These are phyloP conservation scores for Acorus calamus DNA, from an alignment of 106 monocot genomes.

Conservation along the genomic window DNA sequence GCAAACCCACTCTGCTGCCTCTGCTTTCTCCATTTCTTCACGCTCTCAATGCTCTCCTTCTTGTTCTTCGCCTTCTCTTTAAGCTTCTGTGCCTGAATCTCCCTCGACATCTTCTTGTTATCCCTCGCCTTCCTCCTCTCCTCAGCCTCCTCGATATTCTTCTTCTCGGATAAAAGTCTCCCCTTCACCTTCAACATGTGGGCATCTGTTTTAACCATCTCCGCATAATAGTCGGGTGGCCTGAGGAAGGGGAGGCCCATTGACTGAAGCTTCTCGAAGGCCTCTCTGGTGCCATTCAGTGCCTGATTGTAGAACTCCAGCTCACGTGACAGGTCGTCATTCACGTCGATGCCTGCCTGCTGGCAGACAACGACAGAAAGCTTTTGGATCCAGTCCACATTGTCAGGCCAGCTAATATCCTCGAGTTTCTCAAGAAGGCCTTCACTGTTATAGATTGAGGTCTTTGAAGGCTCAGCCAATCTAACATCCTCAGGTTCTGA, in stretches of 20 bases:
- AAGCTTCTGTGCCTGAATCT: conserved; percentile 69
- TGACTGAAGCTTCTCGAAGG: conserved; percentile 53
- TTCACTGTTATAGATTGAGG: conserved; percentile 66
- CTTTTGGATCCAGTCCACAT: conserved; percentile 72
- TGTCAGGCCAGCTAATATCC: conserved; percentile 72
- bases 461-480: conserved; percentile 48
- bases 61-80: conserved; percentile 70
- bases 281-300: conserved; percentile 52
- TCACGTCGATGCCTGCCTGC: conserved; percentile 49
- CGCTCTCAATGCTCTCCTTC: conserved; percentile 83
- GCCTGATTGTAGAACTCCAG: conserved; percentile 87
- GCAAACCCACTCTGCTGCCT: conserved; percentile 77
- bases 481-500: conserved; percentile 42
- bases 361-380: conserved; percentile 43
- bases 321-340: conserved; percentile 81
- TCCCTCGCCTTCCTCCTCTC: conserved; percentile 91
- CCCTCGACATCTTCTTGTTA: conserved; percentile 68
- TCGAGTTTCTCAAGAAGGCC: conserved; percentile 82
- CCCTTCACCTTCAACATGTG: conserved; percentile 91
- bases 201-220: conserved; percentile 84
- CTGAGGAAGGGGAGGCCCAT: conserved; percentile 60
- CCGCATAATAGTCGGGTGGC: conserved; percentile 87
- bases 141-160: conserved; percentile 85
- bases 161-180: conserved; percentile 64
- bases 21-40: conserved; percentile 98